Conservation (phyloP, 306 rosid species). For the Fragaria iinumae region DNA sequence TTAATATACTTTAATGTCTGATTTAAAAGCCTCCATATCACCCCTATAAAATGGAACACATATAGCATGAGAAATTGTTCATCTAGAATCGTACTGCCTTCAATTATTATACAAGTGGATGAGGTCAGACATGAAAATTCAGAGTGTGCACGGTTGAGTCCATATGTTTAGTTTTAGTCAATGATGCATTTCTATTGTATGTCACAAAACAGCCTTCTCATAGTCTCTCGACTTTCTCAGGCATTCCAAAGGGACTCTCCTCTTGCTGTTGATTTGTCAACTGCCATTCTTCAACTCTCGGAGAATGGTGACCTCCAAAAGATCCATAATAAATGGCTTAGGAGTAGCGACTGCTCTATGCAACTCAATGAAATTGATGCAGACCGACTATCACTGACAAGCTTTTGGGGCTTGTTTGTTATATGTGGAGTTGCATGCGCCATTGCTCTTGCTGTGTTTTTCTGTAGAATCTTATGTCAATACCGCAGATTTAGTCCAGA, state of each 20-base stretch:
- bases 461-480: conserved; percentile 45
- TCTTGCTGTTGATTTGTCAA: conserved; percentile 79
- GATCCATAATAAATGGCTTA: conserved; percentile 81
- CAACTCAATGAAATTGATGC: conserved; percentile 31
- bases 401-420: conserved; percentile 90
- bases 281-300: conserved; percentile 88
- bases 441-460: conserved; percentile 53
- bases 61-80: background rate
- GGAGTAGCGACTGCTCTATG: conserved; percentile 31
- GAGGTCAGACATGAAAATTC: too few relatives aligned
- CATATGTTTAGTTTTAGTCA: background rate
- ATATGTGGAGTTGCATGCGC: conserved; percentile 54
- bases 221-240: conserved; percentile 34
- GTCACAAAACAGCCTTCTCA: conserved; percentile 8
- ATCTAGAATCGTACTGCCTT: background rate
- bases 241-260: conserved; percentile 95
- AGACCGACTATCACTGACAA: conserved; percentile 49
- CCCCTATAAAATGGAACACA: background rate
- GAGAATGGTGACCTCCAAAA: conserved; percentile 78
- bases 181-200: background rate
- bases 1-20: background rate
- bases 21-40: background rate
- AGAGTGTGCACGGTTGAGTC: too few relatives aligned
- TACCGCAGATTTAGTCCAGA: conserved; percentile 50
- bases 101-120: background rate